Evolutionary conservation across 1,139 yeast species (phyloP), one percentile per base, ranked within the genome.

Genomic region (Hansenula anomala): DNA sequence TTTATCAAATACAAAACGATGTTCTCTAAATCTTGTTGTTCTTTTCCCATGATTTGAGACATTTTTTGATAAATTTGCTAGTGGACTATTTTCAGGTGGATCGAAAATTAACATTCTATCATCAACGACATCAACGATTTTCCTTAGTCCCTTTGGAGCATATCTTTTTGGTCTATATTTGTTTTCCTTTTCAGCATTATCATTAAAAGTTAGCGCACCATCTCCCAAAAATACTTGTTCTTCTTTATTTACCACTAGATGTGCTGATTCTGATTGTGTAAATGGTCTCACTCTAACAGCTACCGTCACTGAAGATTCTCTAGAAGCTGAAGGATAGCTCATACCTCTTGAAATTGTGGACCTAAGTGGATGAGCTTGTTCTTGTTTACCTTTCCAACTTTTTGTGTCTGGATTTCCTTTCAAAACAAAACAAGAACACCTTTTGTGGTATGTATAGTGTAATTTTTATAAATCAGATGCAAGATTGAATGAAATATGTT

Each of bases 31-130:
- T 39, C 94, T 64, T n/a, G 76, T 64, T 33, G 54, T 51, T 39
- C 58, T 53, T 23, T 58, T 51, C 30, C 66, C 50, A 33, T 49
- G 46, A 12, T 50, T 39, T 42, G 81, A 70, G 2, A 79, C 77
- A 37, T 74, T 74, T 35, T 71, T 71, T 46, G 81, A 85, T 70
- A 82, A 69, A 42, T 66, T 69, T 19, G 74, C 69, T 47, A 83
- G 58, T 0, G 94, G 88, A 52, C 78, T 80, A n/a, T 77, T 69
- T 37, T 80, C 86, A 3, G 88, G 81, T 0, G 97, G 97, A 59
- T 89, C 96, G 58, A 90, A 89, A 12, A 89, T 80, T 43, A 90
- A 69, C 95, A 89, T 88, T 47, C 79, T 69, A 51, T 87, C 95
- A 64, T 89, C 96, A 4, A 87, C 92, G 22, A 87, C 94, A 41